phyloP scores from a whole-genome alignment of 306 rosid species.

The Nissolia schottii region DNA sequence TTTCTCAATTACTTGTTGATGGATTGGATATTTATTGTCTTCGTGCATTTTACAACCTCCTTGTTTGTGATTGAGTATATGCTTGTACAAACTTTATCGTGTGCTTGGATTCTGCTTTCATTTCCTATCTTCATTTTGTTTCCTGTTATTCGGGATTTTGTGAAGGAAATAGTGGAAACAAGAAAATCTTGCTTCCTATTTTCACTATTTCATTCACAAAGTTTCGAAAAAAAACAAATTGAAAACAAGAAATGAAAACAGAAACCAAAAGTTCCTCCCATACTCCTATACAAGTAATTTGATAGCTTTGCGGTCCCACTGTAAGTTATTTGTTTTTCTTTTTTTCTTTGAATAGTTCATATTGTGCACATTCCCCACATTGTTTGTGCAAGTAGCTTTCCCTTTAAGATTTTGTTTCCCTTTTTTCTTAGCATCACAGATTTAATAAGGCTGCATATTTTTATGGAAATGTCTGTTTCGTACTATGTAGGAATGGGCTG shows the following conservation, averaged over 20 bases:
- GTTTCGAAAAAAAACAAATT: too few relatives aligned
- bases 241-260: too few relatives aligned
- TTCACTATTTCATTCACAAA: too few relatives aligned
- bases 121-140: too few relatives aligned
- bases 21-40: neutral
- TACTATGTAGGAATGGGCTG: slow-evolving; percentile 74
- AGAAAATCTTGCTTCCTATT: too few relatives aligned
- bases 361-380: neutral
- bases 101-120: too few relatives aligned
- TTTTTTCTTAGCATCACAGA: neutral
- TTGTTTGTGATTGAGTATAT: neutral
- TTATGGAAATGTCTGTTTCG: slow-evolving; percentile 21
- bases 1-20: neutral
- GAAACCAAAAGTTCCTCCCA: too few relatives aligned
- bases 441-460: slow-evolving; percentile 4
- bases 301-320: neutral
- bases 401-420: neutral
- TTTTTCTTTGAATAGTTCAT: neutral
- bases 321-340: neutral
- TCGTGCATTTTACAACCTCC: neutral
- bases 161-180: too few relatives aligned
- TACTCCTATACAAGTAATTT: neutral
- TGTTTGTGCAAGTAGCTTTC: slow-evolving; percentile 1
- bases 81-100: neutral
- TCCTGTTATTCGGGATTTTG: too few relatives aligned